Evolutionary conservation across 169 alveolate species (phyloP).

Genomic region (Plasmodium vivax): DNA sequence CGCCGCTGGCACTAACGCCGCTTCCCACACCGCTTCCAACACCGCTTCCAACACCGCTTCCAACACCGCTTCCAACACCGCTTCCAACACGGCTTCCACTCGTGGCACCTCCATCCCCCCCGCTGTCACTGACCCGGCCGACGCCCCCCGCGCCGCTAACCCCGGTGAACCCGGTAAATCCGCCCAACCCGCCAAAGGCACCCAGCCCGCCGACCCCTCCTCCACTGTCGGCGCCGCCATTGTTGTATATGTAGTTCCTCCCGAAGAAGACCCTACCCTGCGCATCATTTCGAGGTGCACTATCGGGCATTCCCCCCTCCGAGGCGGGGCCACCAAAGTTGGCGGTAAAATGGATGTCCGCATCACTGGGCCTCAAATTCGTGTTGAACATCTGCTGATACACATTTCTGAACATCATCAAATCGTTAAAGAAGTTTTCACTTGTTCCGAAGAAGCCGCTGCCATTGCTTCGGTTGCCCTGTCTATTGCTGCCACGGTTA

Average conservation of each 20-base stretch:
- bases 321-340: neutral
- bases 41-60: neutral
- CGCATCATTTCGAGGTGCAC: neutral
- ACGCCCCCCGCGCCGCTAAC: neutral
- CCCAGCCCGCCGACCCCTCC: neutral
- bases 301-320: neutral
- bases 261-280: constrained; percentile 21
- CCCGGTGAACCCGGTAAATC: neutral
- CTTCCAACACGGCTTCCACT: neutral
- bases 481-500: neutral
- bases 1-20: neutral
- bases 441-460: neutral
- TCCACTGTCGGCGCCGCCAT: neutral
- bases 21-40: neutral
- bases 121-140: too few relatives aligned
- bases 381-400: constrained; percentile 55
- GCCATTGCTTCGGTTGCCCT: neutral
- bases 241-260: constrained; percentile 6
- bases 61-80: too few relatives aligned
- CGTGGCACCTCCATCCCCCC: too few relatives aligned
- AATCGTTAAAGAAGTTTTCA: constrained; percentile 48
- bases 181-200: neutral
- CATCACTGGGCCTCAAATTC: constrained; percentile 7
- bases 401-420: constrained; percentile 56
- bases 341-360: constrained; percentile 42